Base-by-base conservation (phyloP, 352 stramenopile species). In the Pythium aphanidermatum region DNA sequence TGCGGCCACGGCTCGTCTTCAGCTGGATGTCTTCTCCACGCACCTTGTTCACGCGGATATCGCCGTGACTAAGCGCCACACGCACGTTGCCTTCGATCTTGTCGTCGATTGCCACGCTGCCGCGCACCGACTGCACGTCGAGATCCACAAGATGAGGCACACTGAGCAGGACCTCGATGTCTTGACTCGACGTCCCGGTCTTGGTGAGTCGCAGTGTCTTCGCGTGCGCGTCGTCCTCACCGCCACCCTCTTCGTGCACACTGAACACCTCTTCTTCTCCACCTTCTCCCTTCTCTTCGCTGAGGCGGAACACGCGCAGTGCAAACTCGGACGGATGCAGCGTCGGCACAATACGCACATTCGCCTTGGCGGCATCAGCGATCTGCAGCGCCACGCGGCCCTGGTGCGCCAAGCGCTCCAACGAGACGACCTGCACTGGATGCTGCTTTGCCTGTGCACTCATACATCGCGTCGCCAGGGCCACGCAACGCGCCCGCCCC, bases 21-120 rank as follows among this genome's bases (percentile, higher is more conserved):
- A 92, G 46, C 14, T 51, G 70, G 23, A 92, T 60, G 7, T 56
- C 54, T 27, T 60, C 58, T 16, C 80, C 80, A 11, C 80, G 74
- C 23, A 86, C 45, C 51, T 92, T 92, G 62, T 84, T 51, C 12
- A 75, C 60, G 9, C 19, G 9, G 16, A 92, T 72, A 33, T 86
- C 58, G 12, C 80, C 80, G n/a, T 65, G 55, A 17, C 70, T 66
- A 2, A 87, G 27, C 4, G 68, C 50, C n/a, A 92, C 53, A 40
- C 72, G 76, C 7, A 86, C 71, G 45, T 92, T 60, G 21, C 76
- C 80, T 51, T 92, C 80, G 2, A 92, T 51, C 46, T 89, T 89
- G 48, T 86, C 71, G 7, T 51, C 46, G 10, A 92, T 16, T 3
- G 14, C 34, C 17, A 88, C 69, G 27, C 55, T 48, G 30, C 74